Percentiles rank a stretch among this genome's conserved stretches.
These are phyloP conservation scores for Rutidosis leptorrhynchoides DNA, from an alignment of 129 eudicot species.

Conservation along the genomic window DNA sequence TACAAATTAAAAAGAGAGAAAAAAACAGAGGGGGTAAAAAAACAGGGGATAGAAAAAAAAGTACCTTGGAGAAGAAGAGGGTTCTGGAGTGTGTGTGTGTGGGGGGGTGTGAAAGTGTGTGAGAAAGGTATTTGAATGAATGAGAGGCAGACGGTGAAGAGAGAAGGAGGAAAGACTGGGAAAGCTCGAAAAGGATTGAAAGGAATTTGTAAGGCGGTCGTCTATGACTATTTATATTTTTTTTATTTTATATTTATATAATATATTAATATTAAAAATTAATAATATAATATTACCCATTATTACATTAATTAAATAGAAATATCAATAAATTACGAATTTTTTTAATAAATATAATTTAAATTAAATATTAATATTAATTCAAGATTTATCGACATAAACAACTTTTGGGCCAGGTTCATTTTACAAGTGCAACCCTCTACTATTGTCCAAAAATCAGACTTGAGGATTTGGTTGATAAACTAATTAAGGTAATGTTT, in stretches of 20 bases:
- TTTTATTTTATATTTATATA: background rate
- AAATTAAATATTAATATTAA: background rate
- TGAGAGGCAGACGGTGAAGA: conserved; percentile 38
- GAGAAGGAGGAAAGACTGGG: conserved; percentile 38
- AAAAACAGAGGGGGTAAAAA: conserved; percentile 19
- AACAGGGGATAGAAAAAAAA: conserved; percentile 1
- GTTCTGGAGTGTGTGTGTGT: conserved; percentile 32
- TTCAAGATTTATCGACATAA: background rate
- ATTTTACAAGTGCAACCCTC: conserved; percentile 28
- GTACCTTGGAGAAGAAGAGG: conserved; percentile 28
- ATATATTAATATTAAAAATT: background rate
- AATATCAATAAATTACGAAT: no score
- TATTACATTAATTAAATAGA: no score
- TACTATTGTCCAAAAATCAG: conserved; percentile 11
- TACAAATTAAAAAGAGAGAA: background rate
- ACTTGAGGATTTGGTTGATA: conserved; percentile 32
- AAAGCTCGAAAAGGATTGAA: conserved; percentile 43
- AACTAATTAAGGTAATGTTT: background rate
- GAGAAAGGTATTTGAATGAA: conserved; percentile 32
- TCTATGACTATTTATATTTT: conserved; percentile 33
- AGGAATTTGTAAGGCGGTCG: conserved; percentile 49
- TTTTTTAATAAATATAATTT: no score
- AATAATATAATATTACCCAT: no score
- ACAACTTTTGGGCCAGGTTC: conserved; percentile 25
- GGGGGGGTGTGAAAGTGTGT: conserved; percentile 22